Percentiles rank a stretch among this genome's conserved stretches.
Evolutionary conservation across 2,329 filamentous ascomycete species (phyloP).

Genomic region (Colletotrichum trifolii): DNA sequence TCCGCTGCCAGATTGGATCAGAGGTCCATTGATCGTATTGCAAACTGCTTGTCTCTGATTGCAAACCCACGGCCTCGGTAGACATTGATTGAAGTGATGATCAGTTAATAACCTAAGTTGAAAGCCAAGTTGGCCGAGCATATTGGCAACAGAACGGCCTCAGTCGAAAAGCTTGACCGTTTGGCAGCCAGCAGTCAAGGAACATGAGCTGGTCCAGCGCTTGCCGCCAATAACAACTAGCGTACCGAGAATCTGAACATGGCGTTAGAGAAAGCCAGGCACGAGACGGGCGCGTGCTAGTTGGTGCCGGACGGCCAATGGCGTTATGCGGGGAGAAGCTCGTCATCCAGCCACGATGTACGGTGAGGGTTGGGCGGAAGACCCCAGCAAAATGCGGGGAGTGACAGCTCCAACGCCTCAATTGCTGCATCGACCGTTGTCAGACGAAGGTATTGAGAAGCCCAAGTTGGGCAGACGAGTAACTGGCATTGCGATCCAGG

Average conservation of each 20-base stretch:
- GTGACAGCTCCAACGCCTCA: not conserved
- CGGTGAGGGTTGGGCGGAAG: conserved; percentile 20
- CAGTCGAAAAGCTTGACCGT: conserved; percentile 38
- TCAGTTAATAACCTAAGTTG: conserved; percentile 28
- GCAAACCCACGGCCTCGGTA: conserved; percentile 14
- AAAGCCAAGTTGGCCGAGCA: conserved; percentile 26
- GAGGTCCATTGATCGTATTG: not conserved
- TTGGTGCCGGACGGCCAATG: conserved; percentile 26
- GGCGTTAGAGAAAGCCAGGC: conserved; percentile 21
- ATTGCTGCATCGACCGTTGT: conserved; percentile 9
- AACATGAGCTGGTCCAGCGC: conserved; percentile 42
- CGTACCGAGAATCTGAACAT: conserved; percentile 8
- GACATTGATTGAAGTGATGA: conserved; percentile 21
- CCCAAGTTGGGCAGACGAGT: conserved; percentile 8
- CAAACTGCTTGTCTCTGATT: conserved; percentile 16
- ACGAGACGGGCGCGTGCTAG: conserved; percentile 23
- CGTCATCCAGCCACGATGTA: conserved; percentile 21
- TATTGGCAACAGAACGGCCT: conserved; percentile 48
- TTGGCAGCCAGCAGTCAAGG: not conserved
- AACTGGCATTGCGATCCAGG: not conserved
- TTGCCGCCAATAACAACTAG: not conserved
- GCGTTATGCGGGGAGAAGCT: conserved; percentile 30
- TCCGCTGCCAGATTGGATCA: conserved; percentile 33
- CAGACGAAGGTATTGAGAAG: conserved; percentile 5
- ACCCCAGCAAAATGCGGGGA: conserved; percentile 31